phyloP scores from a whole-genome alignment of 441 rosid genomes.

The Corymbia citriodora region DNA sequence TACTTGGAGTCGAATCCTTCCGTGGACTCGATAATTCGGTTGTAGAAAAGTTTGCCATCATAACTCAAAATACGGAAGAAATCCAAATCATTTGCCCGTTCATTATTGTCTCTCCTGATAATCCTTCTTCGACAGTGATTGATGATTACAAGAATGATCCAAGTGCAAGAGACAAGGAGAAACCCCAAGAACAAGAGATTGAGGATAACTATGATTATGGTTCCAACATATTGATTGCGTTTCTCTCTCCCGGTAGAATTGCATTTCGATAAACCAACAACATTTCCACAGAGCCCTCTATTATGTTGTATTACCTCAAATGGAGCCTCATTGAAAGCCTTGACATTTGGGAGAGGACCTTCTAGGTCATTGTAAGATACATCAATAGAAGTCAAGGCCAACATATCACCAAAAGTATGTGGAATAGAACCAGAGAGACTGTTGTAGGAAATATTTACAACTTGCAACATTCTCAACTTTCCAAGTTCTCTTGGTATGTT shows the following conservation, averaged over 20 bases:
- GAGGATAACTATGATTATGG: rapidly evolving
- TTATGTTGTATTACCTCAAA: background rate
- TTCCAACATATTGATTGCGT: rapidly evolving
- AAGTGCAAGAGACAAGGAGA: background rate
- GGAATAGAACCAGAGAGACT: rapidly evolving
- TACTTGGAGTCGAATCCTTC: background rate
- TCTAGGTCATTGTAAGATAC: background rate
- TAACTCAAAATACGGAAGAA: background rate
- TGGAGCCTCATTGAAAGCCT: background rate
- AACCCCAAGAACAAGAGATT: background rate
- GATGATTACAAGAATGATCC: background rate
- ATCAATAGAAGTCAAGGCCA: background rate
- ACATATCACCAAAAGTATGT: background rate
- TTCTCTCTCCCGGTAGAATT: background rate
- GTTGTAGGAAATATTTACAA: background rate
- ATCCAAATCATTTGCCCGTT: background rate
- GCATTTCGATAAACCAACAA: background rate
- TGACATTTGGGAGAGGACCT: background rate
- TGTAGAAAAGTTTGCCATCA: background rate
- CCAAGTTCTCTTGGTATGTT: background rate
- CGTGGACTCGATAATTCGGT: background rate
- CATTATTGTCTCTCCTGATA: background rate
- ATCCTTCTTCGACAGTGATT: background rate
- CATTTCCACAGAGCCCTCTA: background rate
- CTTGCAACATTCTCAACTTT: rapidly evolving